A percentile compares a stretch with the other conserved stretches of the same genome.
Conservation (phyloP, 345 rosid species). For the Boechera retrofracta region DNA sequence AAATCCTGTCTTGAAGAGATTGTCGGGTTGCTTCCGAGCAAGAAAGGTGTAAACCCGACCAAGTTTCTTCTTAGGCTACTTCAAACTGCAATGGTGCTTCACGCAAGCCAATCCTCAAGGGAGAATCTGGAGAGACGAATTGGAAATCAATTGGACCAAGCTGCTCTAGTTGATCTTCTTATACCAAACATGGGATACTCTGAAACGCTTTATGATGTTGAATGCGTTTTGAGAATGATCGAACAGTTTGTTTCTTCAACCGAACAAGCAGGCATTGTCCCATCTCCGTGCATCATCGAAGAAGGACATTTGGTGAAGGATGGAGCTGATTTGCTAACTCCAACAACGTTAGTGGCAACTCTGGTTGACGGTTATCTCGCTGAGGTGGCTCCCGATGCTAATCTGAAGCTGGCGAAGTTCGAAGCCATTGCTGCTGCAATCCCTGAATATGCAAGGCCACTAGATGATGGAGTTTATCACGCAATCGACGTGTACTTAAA, state of each 20-base stretch:
- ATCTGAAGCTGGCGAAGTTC: constrained; percentile 63
- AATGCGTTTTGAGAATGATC: constrained; percentile 67
- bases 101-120: constrained; percentile 58
- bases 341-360: constrained; percentile 60
- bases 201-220: constrained; percentile 69
- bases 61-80: constrained; percentile 71
- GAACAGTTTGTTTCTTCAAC: constrained; percentile 61
- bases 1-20: constrained; percentile 64
- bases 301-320: constrained; percentile 51
- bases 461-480: constrained; percentile 75
- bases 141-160: constrained; percentile 67
- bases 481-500: constrained; percentile 76
- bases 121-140: constrained; percentile 64
- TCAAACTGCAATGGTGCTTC: constrained; percentile 60
- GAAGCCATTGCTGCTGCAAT: constrained; percentile 65
- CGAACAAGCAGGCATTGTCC: constrained; percentile 50
- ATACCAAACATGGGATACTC: constrained; percentile 65
- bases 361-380: constrained; percentile 70
- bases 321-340: constrained; percentile 52
- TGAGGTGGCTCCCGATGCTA: constrained; percentile 77
- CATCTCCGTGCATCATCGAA: constrained; percentile 52
- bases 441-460: constrained; percentile 72
- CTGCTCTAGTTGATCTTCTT: constrained; percentile 66
- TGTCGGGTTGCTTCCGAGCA: constrained; percentile 62
- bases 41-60: constrained; percentile 62